Evolutionary conservation across 2,329 filamentous ascomycete species (phyloP), one percentile per base, ranked within the genome.

Genomic region (Ambrosiella beaveri): DNA sequence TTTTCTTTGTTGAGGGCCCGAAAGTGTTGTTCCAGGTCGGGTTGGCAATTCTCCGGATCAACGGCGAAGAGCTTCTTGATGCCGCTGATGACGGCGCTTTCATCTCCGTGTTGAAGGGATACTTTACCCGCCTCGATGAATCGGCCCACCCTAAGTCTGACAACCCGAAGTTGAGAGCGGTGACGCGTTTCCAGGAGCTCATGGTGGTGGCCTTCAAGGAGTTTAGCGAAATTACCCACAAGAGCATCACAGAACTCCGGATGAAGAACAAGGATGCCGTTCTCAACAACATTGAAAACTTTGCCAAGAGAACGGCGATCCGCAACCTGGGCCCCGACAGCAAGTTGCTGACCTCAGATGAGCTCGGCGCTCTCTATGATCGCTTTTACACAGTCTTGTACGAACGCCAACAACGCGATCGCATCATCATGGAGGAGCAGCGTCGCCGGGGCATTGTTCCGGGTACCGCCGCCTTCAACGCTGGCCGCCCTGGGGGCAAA

Each of bases 121-220:
- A 98, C 71, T 98, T 98, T 68, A 82, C 88, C 7, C 82, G 88
- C 44, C 75, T 98, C 7, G 91, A 97, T 67, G 91, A 97, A 71
- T 96, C 90, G 2, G 93, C 93, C 1, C 91, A 98, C 66, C 93
- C 93, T 1, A 90, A 86, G 66, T 96, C 89, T 0, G 90, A 96
- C 67, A 98, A 97, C 62, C 84, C 90, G 2, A 98, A 97, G 71
- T 75, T 97, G 56, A 81, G 91, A 57, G 88, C 90, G 0, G 93
- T 98, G 57, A 98, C 94, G 5, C 81, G 88, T 52, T 98, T 98
- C 68, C 93, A 98, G 66, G 93, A 97, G 69, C 79, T 98, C 59
- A 97, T 98, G 90, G 93, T 98, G 2, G 93, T 97, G 17, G 93
- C 93, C 0, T 98, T 98, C 73, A 97, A 96, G 65, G 93, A 98